These are phyloP conservation scores for Diutina scorzettiae DNA, from an alignment of 1,139 yeast species.

Conservation along the genomic window DNA sequence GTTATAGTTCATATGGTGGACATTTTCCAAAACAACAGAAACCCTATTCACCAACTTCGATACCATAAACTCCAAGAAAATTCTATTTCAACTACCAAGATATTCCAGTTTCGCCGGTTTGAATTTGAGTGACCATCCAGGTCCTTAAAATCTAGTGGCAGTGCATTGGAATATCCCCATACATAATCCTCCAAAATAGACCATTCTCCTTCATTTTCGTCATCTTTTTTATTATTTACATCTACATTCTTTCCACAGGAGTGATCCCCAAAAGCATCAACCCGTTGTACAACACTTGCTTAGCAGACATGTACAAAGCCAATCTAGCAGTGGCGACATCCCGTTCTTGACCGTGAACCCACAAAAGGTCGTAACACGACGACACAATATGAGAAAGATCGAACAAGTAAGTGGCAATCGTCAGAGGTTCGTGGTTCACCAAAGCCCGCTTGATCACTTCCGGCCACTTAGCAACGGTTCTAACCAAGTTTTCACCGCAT, in stretches of 20 bases:
- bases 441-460: constrained; percentile 78
- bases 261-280: constrained; percentile 85
- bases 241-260: constrained; percentile 94
- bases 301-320: constrained; percentile 84
- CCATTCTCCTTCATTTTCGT: too few species aligned
- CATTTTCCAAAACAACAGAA: too few species aligned
- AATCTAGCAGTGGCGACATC: constrained; percentile 85
- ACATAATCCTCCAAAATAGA: too few species aligned
- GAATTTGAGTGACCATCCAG: too few species aligned
- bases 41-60: too few species aligned
- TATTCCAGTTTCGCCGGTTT: too few species aligned
- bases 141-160: too few species aligned
- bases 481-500: constrained; percentile 59
- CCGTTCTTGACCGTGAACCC: constrained; percentile 95
- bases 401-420: constrained; percentile 89
- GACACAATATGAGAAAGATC: constrained; percentile 88
- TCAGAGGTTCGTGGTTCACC: constrained; percentile 85
- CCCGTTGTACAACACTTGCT: constrained; percentile 86
- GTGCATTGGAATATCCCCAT: too few species aligned
- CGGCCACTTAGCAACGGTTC: constrained; percentile 83
- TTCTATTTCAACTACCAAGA: too few species aligned
- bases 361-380: constrained; percentile 85
- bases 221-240: too few species aligned
- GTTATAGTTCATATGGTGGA: too few species aligned
- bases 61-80: too few species aligned